phyloP scores from a whole-genome alignment of 73 alveolate genomes.

The Paramecium sexaurelia region DNA sequence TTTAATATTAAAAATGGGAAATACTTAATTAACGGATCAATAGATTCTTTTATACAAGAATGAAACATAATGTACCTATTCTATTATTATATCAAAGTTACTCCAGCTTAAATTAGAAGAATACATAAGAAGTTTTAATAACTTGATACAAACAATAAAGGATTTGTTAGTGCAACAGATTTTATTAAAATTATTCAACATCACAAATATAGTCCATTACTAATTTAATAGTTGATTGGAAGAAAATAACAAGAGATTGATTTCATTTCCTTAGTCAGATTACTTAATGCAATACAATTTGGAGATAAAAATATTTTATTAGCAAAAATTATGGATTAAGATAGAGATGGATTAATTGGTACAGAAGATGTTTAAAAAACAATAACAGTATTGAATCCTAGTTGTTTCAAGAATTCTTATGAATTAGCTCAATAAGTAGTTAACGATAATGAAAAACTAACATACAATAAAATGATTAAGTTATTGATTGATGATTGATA shows the following conservation, averaged over 20 bases:
- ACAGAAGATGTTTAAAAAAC: background rate
- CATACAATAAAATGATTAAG: background rate
- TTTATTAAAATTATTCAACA: background rate
- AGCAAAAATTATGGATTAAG: background rate
- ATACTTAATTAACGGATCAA: slow-evolving; percentile 30
- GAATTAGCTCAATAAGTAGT: background rate
- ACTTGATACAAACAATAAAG: slow-evolving; percentile 1
- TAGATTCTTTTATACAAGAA: slow-evolving; percentile 41
- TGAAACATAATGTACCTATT: slow-evolving; percentile 4
- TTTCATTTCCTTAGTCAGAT: slow-evolving; percentile 30
- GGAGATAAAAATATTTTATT: slow-evolving; percentile 10
- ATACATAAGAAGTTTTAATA: slow-evolving; percentile 21
- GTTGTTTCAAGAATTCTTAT: slow-evolving; percentile 8
- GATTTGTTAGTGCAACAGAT: slow-evolving; percentile 14
- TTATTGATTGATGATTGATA: slow-evolving; percentile 10
- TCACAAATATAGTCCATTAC: background rate
- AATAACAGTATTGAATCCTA: background rate
- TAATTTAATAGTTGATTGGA: background rate
- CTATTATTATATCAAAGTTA: background rate
- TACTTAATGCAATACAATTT: slow-evolving; percentile 15
- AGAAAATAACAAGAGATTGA: slow-evolving; percentile 17
- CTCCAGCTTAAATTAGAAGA: slow-evolving; percentile 46
- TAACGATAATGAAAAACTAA: background rate
- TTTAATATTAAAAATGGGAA: background rate
- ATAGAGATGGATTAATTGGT: slow-evolving; percentile 26